Evolutionary conservation across 352 stramenopile species (phyloP).

Genomic region (Globisporangium parvum): DNA sequence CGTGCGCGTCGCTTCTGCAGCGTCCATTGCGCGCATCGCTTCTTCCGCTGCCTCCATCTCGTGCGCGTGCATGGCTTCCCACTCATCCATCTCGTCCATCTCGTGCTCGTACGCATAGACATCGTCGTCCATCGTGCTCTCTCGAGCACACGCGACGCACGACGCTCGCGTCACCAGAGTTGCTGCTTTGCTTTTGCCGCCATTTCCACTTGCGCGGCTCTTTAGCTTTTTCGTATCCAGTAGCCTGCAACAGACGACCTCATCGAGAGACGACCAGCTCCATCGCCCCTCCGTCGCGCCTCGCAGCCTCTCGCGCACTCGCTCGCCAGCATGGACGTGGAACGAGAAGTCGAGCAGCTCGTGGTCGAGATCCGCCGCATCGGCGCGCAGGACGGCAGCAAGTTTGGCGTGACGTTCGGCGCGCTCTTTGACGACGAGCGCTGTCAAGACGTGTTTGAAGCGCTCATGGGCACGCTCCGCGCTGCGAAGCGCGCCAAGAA

Average conservation of each 20-base stretch:
- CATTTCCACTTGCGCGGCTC: neutral
- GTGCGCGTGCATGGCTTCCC: slow-evolving; percentile 74
- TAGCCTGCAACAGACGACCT: neutral
- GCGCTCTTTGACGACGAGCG: slow-evolving; percentile 80
- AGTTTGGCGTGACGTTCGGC: slow-evolving; percentile 69
- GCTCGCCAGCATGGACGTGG: slow-evolving; percentile 34
- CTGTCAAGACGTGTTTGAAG: slow-evolving; percentile 73
- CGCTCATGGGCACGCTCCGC: slow-evolving; percentile 79
- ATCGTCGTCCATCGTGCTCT: slow-evolving; percentile 39
- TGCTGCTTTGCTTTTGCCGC: neutral
- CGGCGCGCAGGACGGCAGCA: slow-evolving; percentile 34
- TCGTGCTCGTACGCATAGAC: slow-evolving; percentile 78
- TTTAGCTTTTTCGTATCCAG: neutral
- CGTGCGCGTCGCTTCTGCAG: slow-evolving; percentile 32
- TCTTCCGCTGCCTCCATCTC: slow-evolving; percentile 78
- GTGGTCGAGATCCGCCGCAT: slow-evolving; percentile 68
- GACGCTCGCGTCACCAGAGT: too few relatives aligned
- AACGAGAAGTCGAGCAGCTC: slow-evolving; percentile 68
- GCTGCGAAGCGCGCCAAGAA: slow-evolving; percentile 68
- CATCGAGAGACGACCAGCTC: neutral
- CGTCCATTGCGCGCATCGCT: slow-evolving; percentile 51
- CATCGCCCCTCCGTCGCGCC: neutral
- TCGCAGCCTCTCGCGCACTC: neutral
- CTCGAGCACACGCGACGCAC: too few relatives aligned
- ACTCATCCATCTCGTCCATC: slow-evolving; percentile 71